These are phyloP conservation scores for Neohortaea acidophila DNA, from an alignment of 495 filamentous ascomycete species.

Conservation along the genomic window DNA sequence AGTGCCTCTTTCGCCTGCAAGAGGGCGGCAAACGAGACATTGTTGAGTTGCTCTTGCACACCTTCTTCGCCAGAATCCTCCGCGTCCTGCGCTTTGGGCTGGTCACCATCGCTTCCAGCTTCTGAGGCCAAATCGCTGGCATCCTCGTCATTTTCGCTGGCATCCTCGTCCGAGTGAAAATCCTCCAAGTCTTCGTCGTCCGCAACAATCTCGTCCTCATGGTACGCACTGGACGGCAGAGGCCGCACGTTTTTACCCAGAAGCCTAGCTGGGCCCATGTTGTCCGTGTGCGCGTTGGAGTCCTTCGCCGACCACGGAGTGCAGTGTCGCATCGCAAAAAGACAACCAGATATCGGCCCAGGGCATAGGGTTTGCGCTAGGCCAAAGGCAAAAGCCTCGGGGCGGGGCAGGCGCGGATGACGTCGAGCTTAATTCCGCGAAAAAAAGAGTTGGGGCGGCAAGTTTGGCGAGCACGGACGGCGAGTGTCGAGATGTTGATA, in stretches of 20 bases:
- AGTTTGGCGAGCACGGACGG: too few species aligned
- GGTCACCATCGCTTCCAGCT: constrained; percentile 20
- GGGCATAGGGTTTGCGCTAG: too few species aligned
- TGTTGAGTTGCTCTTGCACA: constrained; percentile 27
- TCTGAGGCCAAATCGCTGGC: constrained; percentile 17
- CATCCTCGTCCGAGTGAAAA: neutral
- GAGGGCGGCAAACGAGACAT: constrained; percentile 71
- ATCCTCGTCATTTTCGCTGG: constrained; percentile 12
- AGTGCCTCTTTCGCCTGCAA: constrained; percentile 68
- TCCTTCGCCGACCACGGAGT: too few species aligned
- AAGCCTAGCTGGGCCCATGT: constrained; percentile 7
- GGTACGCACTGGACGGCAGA: neutral
- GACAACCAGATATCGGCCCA: too few species aligned
- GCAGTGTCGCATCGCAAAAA: too few species aligned
- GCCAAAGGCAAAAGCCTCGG: too few species aligned
- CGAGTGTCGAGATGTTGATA: too few species aligned
- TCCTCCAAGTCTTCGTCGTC: constrained; percentile 1
- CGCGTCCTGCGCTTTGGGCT: neutral
- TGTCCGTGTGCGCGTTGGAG: too few species aligned
- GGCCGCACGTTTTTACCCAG: constrained; percentile 10
- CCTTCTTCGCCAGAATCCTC: constrained; percentile 16
- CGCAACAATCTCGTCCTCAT: too few species aligned
- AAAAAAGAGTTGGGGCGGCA: too few species aligned
- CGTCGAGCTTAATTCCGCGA: too few species aligned
- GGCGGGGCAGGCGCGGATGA: too few species aligned